Conservation (phyloP, 768 basidiomycete genomes). For the Mycena alexandri region DNA sequence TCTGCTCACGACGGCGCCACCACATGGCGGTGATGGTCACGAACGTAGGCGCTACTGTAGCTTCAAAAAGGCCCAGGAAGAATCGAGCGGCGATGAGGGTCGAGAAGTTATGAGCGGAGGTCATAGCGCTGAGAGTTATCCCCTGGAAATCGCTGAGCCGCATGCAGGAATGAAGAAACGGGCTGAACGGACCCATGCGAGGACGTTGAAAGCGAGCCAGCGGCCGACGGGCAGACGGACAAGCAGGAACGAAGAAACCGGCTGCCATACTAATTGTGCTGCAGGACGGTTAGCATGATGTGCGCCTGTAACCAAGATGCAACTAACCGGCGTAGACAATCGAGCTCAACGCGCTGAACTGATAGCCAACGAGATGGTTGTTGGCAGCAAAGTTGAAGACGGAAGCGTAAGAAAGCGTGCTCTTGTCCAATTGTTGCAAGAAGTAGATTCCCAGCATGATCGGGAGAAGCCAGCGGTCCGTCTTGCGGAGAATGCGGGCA, state of each 20-base stretch:
- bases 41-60: conserved; percentile 34
- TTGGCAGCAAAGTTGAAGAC: conserved; percentile 31
- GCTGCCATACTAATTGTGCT: conserved; percentile 39
- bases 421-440: conserved; percentile 38
- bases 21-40: conserved; percentile 40
- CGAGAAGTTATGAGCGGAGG: conserved; percentile 30
- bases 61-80: conserved; percentile 39
- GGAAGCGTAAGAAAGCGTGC: conserved; percentile 35
- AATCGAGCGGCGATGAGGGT: conserved; percentile 34
- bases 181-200: conserved; percentile 44
- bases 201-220: conserved; percentile 47
- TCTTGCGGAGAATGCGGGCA: conserved; percentile 37
- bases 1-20: conserved; percentile 39
- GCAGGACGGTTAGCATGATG: background rate
- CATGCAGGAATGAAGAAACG: background rate
- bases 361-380: conserved; percentile 30
- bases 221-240: conserved; percentile 46
- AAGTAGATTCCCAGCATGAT: conserved; percentile 39
- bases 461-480: conserved; percentile 33
- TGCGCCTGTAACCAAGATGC: background rate
- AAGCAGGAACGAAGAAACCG: conserved; percentile 36
- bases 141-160: conserved; percentile 15
- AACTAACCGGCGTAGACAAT: conserved; percentile 35
- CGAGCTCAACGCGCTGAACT: conserved; percentile 33
- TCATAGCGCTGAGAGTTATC: conserved; percentile 33